phyloP scores from a whole-genome alignment of 2,329 filamentous ascomycete species.

The Talaromyces verruculosus region DNA sequence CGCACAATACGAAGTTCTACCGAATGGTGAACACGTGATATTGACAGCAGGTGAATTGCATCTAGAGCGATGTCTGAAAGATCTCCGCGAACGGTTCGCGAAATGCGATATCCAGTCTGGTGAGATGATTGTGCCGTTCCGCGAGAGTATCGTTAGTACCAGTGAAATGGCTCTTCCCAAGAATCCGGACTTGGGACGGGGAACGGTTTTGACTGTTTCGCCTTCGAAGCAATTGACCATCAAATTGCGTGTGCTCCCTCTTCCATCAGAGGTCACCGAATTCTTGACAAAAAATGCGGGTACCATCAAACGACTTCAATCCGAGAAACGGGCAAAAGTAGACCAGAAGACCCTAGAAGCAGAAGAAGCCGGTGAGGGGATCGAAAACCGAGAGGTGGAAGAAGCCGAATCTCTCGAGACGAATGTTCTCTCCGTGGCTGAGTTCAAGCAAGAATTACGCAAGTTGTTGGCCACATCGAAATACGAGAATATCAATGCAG shows the following conservation, averaged over 20 bases:
- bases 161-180: constrained; percentile 89
- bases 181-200: constrained; percentile 82
- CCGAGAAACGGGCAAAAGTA: constrained; percentile 61
- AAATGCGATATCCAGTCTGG: constrained; percentile 93
- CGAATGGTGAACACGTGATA: constrained; percentile 91
- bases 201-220: constrained; percentile 71
- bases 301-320: constrained; percentile 76
- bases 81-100: constrained; percentile 88
- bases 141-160: constrained; percentile 83
- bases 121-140: constrained; percentile 90
- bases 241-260: constrained; percentile 71
- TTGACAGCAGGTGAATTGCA: constrained; percentile 92
- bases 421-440: constrained; percentile 65
- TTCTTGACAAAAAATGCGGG: constrained; percentile 79
- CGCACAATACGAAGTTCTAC: constrained; percentile 89
- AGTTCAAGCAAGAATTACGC: constrained; percentile 74
- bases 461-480: constrained; percentile 66
- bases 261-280: constrained; percentile 75
- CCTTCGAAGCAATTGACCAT: constrained; percentile 84
- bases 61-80: constrained; percentile 88
- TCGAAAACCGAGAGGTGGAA: constrained; percentile 46
- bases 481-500: constrained; percentile 74
- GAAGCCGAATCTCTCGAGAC: constrained; percentile 61
- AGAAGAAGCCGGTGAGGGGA: constrained; percentile 38
- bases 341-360: constrained; percentile 39